Evolutionary conservation across 352 stramenopile genomes (phyloP).

Genomic region (Pythium folliculosum): DNA sequence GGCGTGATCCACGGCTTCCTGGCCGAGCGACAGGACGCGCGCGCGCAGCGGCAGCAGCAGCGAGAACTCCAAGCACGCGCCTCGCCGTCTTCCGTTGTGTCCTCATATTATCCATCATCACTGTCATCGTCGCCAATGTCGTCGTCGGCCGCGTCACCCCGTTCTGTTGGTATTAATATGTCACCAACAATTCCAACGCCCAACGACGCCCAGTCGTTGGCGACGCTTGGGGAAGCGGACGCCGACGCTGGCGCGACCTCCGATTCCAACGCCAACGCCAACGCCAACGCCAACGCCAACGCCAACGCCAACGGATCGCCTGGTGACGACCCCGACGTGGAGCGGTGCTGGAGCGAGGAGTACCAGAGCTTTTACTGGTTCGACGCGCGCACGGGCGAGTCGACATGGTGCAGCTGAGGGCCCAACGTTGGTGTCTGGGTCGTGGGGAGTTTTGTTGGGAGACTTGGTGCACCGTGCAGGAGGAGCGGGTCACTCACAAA

Average conservation of each 20-base stretch:
- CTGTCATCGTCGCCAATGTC: background rate
- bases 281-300: conserved; percentile 1
- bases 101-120: background rate
- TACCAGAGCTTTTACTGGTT: conserved; percentile 53
- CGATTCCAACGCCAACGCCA: background rate
- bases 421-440: background rate
- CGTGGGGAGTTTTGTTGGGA: background rate
- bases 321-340: conserved; percentile 26
- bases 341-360: conserved; percentile 67
- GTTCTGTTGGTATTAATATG: background rate
- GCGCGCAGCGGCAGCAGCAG: conserved; percentile 19
- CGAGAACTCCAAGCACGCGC: background rate
- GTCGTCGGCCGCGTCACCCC: background rate
- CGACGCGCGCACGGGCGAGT: conserved; percentile 45
- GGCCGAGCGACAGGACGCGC: conserved; percentile 39
- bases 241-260: too few species aligned
- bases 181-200: too few species aligned
- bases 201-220: too few species aligned
- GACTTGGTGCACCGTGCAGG: background rate
- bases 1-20: conserved; percentile 57
- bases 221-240: background rate
- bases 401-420: conserved; percentile 35
- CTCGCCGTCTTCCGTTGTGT: background rate
- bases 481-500: background rate
- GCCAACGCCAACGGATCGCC: background rate